phyloP scores from a whole-genome alignment of 768 basidiomycete species.

The Tylopilus sp. region DNA sequence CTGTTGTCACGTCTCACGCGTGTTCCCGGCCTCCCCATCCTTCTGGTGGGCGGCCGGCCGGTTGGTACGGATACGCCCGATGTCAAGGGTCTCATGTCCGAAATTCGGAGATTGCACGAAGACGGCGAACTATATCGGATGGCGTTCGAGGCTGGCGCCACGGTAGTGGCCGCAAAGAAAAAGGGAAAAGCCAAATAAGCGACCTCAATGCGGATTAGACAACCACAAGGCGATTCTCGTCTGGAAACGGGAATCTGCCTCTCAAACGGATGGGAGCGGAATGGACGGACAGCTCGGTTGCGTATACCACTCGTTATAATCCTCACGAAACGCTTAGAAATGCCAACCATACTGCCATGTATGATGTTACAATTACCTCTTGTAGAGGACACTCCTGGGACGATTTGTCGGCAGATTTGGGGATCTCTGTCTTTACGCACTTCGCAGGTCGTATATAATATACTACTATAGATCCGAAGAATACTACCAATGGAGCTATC shows the following conservation, averaged over 20 bases:
- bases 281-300: not conserved
- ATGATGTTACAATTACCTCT: slow-evolving; percentile 5
- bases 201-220: slow-evolving; percentile 2
- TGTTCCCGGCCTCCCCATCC: slow-evolving; percentile 53
- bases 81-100: slow-evolving; percentile 33
- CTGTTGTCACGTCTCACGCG: slow-evolving; percentile 61
- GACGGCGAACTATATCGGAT: slow-evolving; percentile 50
- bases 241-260: not conserved
- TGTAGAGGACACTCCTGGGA: not conserved
- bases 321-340: slow-evolving; percentile 8
- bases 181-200: slow-evolving; percentile 38
- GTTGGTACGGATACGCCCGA: slow-evolving; percentile 37
- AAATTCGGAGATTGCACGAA: slow-evolving; percentile 49
- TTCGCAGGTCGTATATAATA: not conserved
- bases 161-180: slow-evolving; percentile 51
- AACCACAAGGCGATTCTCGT: not conserved
- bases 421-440: slow-evolving; percentile 5
- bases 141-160: slow-evolving; percentile 55
- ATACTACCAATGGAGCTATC: not conserved
- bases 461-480: not conserved
- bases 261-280: not conserved
- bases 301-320: not conserved
- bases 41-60: slow-evolving; percentile 63
- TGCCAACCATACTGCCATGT: not conserved
- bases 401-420: not conserved